Base-by-base conservation (phyloP, 2,329 filamentous ascomycete genomes). In the Nemania sp. region DNA sequence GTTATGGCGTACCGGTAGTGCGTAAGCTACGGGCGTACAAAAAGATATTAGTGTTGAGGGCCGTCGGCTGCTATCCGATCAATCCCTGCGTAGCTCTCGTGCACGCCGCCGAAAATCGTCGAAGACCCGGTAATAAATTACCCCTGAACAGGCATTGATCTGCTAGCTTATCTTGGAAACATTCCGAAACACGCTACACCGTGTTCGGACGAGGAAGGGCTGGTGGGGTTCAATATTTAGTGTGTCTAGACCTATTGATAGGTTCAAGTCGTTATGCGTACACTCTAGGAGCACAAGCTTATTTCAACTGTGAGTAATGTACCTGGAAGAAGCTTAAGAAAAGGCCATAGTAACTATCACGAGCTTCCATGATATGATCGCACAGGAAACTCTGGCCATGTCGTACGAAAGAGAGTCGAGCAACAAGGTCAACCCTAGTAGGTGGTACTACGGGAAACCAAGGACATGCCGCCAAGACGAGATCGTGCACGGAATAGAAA, bases 121-220 rank as follows among this genome's bases (percentile, higher is more conserved):
- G 11, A 40, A 31, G 7, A 22, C 17, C 23, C 30, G 20, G 43
- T 26, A 46, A 30, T 12, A 46, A 46, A 36, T 22, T 40, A n/a
- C 41, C 50, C 36, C 45, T 54, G 24, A 47, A 39, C 24, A n/a
- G 53, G n/a, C 12, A 52, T 4, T 36, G 53, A 55, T 55, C 44
- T 43, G 44, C 53, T 52, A 45, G 49, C 49, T 44, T 33, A 37
- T 36, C 31, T 42, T 37, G 48, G 42, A 22, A 46, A 42, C 23
- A 45, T 41, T 33, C 40, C 49, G 49, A 56, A 56, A 56, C 53
- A 12, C 39, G 43, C 53, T 43, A 14, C 23, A 30, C 40, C 9
- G 23, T 28, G 3, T 15, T 36, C 15, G n/a, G 5, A 12, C 31
- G 9, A 34, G 31, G 9, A 28, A 11, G 28, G 9, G 28, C 4